phyloP scores from a whole-genome alignment of 2,329 filamentous ascomycete species.

The Pestalotiopsis sp. region DNA sequence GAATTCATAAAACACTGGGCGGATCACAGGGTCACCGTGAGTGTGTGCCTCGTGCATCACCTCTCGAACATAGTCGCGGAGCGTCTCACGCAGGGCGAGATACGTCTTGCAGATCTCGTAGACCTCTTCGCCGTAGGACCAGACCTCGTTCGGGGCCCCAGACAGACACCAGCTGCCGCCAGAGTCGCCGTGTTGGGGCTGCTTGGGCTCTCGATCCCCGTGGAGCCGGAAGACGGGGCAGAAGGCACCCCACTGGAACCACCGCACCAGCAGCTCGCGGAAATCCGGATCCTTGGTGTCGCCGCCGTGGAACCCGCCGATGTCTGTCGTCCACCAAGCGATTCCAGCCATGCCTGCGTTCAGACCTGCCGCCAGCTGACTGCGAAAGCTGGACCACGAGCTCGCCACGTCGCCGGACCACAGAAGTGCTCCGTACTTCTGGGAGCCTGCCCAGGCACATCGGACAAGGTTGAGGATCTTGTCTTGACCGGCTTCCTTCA shows the following conservation, averaged over 20 bases:
- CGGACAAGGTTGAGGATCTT: conserved; percentile 55
- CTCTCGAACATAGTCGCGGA: conserved; percentile 58
- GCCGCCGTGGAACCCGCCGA: conserved; percentile 70
- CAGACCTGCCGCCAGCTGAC: conserved; percentile 64
- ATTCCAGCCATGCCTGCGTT: conserved; percentile 67
- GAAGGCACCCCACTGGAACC: conserved; percentile 72
- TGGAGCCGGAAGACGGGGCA: conserved; percentile 70
- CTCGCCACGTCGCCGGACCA: conserved; percentile 71
- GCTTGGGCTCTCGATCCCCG: conserved; percentile 63
- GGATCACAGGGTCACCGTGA: conserved; percentile 62
- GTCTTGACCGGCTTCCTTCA: conserved; percentile 48
- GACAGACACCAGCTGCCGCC: conserved; percentile 45
- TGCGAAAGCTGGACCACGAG: conserved; percentile 61
- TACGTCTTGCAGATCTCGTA: conserved; percentile 64
- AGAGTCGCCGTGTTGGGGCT: conserved; percentile 34
- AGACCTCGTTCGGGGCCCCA: conserved; percentile 66
- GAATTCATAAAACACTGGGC: conserved; percentile 67
- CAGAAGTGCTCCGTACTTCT: conserved; percentile 66
- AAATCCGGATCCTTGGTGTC: conserved; percentile 57
- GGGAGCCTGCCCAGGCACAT: conserved; percentile 55
- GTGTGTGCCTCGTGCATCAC: conserved; percentile 64
- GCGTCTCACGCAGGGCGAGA: conserved; percentile 56
- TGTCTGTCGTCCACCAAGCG: conserved; percentile 72
- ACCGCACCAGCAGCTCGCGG: conserved; percentile 64
- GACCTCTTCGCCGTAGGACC: conserved; percentile 64